Base-by-base conservation (phyloP, 306 rosid genomes). In the Begonia fuchsioides region DNA sequence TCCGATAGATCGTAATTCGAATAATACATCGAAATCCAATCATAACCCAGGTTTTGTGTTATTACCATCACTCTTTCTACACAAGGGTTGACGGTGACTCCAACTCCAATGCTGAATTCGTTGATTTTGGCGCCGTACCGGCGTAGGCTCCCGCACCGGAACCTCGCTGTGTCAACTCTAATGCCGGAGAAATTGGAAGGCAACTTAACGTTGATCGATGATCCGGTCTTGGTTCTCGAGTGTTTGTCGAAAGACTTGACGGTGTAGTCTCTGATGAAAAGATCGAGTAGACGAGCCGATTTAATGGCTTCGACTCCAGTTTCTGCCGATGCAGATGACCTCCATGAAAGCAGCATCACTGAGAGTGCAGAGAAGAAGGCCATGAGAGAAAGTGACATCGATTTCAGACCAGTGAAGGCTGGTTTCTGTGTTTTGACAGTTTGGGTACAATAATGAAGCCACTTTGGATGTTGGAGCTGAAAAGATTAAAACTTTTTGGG, bases 121-220 rank as follows among this genome's bases (percentile, higher is more conserved):
- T n/a, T n/a, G n/a, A n/a, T n/a, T n/a, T n/a, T n/a, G n/a, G n/a
- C n/a, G n/a, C n/a, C n/a, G n/a, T n/a, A n/a, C n/a, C n/a, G n/a
- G n/a, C 68, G 61, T 49, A 90, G 67, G 73, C 98, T 90, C 2
- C 98, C 98, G 56, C 98, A 90, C 51, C 98, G 65, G 52, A 66
- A 73, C 64, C 94, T 77, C 47, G 63, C 76, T 6, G 71, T 64
- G 48, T 75, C 76, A 4, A 81, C 79, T 32, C 49, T 32, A 63
- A 90, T 77, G 69, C 85, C 92, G 1, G 98, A 79, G 43, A 90
- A 66, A 58, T 90, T 90, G 17, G 79, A 51, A 1, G 95, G 98
- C 43, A 90, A 61, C 1, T 68, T 49, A 49, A 90, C 86, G 7
- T 61, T 50, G 54, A 76, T 70, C 3, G 73, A 15, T 40, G n/a